Evolutionary conservation across 2,329 filamentous ascomycete species (phyloP).

Genomic region (Xylariaceae sp.): DNA sequence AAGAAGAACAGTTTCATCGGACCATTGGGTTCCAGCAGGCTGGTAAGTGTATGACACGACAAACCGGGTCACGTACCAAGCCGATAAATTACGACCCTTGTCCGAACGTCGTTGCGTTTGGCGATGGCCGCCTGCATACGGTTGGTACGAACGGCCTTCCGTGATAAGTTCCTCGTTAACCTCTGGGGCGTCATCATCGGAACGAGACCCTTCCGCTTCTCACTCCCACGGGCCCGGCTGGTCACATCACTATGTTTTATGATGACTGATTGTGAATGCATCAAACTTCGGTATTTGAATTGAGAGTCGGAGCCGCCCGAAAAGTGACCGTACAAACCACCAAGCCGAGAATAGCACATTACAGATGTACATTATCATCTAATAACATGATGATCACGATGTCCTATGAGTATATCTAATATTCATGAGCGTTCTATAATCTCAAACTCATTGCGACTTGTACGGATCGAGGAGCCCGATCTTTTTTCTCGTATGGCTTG

Average conservation of each 20-base stretch:
- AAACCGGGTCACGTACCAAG: constrained; percentile 23
- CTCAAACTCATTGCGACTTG: too few relatives aligned
- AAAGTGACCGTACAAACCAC: too few relatives aligned
- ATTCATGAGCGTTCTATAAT: too few relatives aligned
- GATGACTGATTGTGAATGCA: constrained; percentile 9
- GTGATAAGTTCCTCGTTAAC: not conserved
- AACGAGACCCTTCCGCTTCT: constrained; percentile 7
- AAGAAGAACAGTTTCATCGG: constrained; percentile 16
- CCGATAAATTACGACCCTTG: constrained; percentile 19
- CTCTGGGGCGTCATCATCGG: constrained; percentile 5
- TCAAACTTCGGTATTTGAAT: too few relatives aligned
- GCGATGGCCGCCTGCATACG: constrained; percentile 10
- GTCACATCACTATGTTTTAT: constrained; percentile 16
- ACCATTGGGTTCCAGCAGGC: constrained; percentile 23
- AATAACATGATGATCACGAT: too few relatives aligned
- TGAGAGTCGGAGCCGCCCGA: too few relatives aligned
- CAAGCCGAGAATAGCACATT: too few relatives aligned
- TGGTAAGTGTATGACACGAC: constrained; percentile 29
- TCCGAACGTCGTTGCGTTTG: constrained; percentile 22
- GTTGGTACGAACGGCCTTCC: constrained; percentile 1
- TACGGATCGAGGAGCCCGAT: not conserved
- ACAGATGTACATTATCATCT: too few relatives aligned
- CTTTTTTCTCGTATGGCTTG: constrained; percentile 8
- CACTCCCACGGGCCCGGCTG: constrained; percentile 13
- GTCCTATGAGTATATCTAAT: too few relatives aligned